Evolutionary conservation across 1,284 basidiomycete species (phyloP).

Genomic region (Inonotus hispidus): DNA sequence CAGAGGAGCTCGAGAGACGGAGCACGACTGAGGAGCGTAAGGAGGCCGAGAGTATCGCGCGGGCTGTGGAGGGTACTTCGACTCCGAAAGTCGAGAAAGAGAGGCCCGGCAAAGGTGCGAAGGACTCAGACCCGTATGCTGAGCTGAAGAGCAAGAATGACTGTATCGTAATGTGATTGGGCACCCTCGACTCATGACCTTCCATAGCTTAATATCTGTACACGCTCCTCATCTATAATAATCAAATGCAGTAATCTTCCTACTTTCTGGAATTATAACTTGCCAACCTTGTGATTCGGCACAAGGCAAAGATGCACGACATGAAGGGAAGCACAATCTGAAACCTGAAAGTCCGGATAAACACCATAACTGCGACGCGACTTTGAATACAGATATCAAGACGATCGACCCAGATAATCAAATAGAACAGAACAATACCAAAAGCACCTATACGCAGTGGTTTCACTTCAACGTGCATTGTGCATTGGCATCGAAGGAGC

Average conservation of each 20-base stretch:
- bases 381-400: background rate
- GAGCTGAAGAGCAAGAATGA: constrained; percentile 20
- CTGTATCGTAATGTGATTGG: constrained; percentile 18
- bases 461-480: no score
- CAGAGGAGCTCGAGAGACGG: constrained; percentile 21
- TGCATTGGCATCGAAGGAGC: background rate
- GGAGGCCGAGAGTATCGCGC: constrained; percentile 19
- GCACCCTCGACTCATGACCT: background rate
- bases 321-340: background rate
- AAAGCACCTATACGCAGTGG: no score
- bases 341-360: background rate
- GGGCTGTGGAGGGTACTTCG: constrained; percentile 5
- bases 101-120: background rate
- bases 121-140: constrained; percentile 17
- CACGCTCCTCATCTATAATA: background rate
- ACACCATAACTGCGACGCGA: background rate
- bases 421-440: no score
- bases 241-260: background rate
- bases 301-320: background rate
- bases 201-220: background rate
- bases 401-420: background rate
- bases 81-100: constrained; percentile 15
- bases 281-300: background rate
- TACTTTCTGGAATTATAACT: background rate
- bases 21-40: constrained; percentile 16